Percentiles rank a stretch among this genome's conserved stretches.
Conservation (phyloP, 805 yeast species). For the Wickerhamomyces chambardii region DNA sequence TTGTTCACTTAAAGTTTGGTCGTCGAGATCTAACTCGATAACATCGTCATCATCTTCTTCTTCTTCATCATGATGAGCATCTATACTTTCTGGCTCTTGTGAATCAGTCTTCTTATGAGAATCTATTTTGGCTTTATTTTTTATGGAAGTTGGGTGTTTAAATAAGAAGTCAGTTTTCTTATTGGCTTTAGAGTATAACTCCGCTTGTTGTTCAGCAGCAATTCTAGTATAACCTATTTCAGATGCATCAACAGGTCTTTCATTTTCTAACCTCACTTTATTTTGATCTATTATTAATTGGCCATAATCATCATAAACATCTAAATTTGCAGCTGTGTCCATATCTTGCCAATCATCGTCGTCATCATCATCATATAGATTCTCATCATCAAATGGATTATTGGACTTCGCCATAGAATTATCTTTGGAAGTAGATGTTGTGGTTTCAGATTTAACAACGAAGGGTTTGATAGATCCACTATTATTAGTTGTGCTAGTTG, state of each 20-base stretch:
- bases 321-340: constrained; percentile 71
- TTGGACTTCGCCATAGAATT: no score
- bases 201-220: constrained; percentile 79
- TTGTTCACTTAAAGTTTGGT: constrained; percentile 24
- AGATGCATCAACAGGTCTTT: constrained; percentile 22
- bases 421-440: no score
- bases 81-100: no score
- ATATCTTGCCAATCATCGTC: constrained; percentile 75
- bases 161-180: constrained; percentile 49
- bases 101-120: no score
- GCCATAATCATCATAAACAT: constrained; percentile 77
- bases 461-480: no score
- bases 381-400: not conserved
- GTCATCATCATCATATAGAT: constrained; percentile 7
- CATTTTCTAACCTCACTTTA: constrained; percentile 9
- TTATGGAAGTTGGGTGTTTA: constrained; percentile 10
- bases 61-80: constrained; percentile 17
- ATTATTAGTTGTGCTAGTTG: no score
- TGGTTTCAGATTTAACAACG: no score
- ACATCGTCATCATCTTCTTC: constrained; percentile 27
- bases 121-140: not conserved
- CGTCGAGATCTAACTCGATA: constrained; percentile 7
- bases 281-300: constrained; percentile 29
- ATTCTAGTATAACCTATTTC: constrained; percentile 80
- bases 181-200: constrained; percentile 48